phyloP scores from a whole-genome alignment of 1,284 basidiomycete genomes.

The Trichosporon coremiiforme region DNA sequence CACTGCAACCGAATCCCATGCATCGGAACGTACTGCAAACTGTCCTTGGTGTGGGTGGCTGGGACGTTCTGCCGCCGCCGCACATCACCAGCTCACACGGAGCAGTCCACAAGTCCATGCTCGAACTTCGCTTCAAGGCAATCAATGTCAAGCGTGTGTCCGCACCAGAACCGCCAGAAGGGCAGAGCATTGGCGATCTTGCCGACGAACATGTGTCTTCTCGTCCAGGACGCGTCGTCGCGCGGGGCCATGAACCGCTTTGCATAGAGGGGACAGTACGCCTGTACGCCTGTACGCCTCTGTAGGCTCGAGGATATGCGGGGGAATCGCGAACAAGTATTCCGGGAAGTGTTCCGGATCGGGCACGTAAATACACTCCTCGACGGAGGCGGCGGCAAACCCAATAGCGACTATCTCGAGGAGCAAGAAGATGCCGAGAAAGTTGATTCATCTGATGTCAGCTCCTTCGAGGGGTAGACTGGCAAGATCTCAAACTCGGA shows the following conservation, averaged over 20 bases:
- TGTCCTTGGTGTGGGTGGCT: not conserved
- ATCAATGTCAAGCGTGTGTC: not conserved
- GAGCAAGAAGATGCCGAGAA: not conserved
- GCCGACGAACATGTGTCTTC: too few species aligned
- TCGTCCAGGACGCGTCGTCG: not conserved
- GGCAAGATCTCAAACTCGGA: not conserved
- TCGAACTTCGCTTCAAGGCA: not conserved
- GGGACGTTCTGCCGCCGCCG: too few species aligned
- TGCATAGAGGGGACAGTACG: not conserved
- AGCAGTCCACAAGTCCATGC: not conserved
- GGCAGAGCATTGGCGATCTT: not conserved
- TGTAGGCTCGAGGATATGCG: not conserved
- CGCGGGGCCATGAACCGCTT: not conserved
- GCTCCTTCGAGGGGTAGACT: not conserved
- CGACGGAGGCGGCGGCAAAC: not conserved
- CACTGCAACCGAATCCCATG: too few species aligned
- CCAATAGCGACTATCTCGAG: not conserved
- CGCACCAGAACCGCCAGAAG: not conserved
- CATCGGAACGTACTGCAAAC: not conserved
- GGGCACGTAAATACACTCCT: not conserved
- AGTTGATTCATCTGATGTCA: too few species aligned
- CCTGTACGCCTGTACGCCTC: too few species aligned
- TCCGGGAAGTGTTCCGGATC: not conserved
- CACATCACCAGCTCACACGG: not conserved
- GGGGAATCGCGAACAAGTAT: not conserved